A percentile compares a stretch with the other conserved stretches of the same genome.
Evolutionary conservation across 768 basidiomycete genomes (phyloP).

Genomic region (Boletus subcaerulescens): DNA sequence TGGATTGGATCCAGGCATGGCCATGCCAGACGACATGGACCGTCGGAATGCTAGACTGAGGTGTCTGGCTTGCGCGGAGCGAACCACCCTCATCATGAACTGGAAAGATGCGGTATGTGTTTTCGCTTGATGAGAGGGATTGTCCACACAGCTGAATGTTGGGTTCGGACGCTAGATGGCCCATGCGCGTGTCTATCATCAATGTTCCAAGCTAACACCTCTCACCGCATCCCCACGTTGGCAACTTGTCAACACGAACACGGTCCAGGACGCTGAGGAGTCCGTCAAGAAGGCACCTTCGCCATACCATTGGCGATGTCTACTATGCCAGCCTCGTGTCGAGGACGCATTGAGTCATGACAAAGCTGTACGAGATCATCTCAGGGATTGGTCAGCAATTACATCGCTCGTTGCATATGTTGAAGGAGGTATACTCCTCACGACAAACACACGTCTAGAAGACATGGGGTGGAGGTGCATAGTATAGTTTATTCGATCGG

Average conservation of each 20-base stretch:
- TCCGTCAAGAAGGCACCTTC: neutral
- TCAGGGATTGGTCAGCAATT: neutral
- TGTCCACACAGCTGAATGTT: neutral
- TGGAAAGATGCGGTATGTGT: conserved; percentile 5
- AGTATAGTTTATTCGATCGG: neutral
- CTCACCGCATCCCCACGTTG: neutral
- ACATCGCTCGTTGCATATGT: neutral
- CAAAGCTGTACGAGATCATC: neutral
- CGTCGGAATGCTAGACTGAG: conserved; percentile 3
- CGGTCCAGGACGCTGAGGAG: neutral
- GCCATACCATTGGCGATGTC: neutral
- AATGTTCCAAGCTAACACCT: too few species aligned
- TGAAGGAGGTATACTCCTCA: neutral
- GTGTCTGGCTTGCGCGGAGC: neutral
- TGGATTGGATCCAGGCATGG: conserved; percentile 1
- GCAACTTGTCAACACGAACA: neutral
- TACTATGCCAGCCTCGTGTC: conserved; percentile 2
- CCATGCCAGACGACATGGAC: conserved; percentile 5
- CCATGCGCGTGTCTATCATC: neutral
- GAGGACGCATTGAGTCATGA: neutral
- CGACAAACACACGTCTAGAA: neutral
- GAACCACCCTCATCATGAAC: neutral
- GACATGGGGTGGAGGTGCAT: neutral
- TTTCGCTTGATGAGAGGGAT: neutral
- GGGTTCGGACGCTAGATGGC: neutral